These are phyloP conservation scores for Incumbomyces lentus DNA, from an alignment of 2,329 filamentous ascomycete genomes.

Conservation along the genomic window DNA sequence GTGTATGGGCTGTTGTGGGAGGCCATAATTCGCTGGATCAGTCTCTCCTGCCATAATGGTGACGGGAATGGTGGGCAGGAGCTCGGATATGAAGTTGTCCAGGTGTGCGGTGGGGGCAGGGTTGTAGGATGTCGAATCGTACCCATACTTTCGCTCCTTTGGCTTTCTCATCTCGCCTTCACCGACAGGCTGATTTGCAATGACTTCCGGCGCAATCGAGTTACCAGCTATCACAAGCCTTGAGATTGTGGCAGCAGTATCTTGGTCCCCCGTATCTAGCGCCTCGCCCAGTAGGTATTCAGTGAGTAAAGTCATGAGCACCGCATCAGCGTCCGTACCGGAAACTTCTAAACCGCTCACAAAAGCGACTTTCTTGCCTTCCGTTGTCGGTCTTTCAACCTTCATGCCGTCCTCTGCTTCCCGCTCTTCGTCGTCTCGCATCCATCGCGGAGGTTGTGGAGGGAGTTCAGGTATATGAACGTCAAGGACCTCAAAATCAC, in stretches of 20 bases:
- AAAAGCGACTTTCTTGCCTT: conserved; percentile 65
- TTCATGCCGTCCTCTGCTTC: conserved; percentile 37
- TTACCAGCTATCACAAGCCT: conserved; percentile 87
- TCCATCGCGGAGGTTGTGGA: conserved; percentile 71
- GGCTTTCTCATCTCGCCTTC: conserved; percentile 40
- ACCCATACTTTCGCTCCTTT: conserved; percentile 74
- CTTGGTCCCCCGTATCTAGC: conserved; percentile 50
- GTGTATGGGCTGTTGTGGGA: conserved; percentile 90
- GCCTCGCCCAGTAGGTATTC: conserved; percentile 85
- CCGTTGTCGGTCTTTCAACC: conserved; percentile 15
- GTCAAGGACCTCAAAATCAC: conserved; percentile 86
- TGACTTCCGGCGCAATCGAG: conserved; percentile 36
- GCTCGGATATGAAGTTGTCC: conserved; percentile 67
- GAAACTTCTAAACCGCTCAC: conserved; percentile 82
- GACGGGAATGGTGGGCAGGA: conserved; percentile 77
- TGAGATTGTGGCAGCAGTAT: conserved; percentile 57
- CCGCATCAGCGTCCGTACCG: conserved; percentile 60
- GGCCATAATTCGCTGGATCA: conserved; percentile 79
- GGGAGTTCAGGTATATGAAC: conserved; percentile 79
- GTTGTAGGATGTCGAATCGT: conserved; percentile 83
- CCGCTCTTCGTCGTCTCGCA: conserved; percentile 45
- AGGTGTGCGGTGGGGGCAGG: conserved; percentile 71
- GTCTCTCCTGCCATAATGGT: conserved; percentile 75
- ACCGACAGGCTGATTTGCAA: conserved; percentile 22
- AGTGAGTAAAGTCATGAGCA: conserved; percentile 65